Base-by-base conservation (phyloP, 108 stramenopile genomes). In the Nitzschia sp. region DNA sequence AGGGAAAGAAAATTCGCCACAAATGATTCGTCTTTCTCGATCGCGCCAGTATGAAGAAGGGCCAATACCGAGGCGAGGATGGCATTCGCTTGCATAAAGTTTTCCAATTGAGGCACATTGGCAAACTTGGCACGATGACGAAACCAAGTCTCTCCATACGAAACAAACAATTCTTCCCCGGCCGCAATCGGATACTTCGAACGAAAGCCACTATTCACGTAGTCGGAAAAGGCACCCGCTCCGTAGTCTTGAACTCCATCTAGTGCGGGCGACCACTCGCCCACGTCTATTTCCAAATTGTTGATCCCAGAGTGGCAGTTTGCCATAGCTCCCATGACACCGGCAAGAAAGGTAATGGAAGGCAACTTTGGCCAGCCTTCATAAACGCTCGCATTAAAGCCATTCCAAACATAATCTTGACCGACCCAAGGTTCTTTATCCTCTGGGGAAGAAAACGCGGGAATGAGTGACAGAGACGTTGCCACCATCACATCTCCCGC, bases 221-320 rank as follows among this genome's bases (percentile, higher is more conserved):
- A 76, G 21, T 26, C 16, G 16, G 71, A 47, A 45, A 79, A 77
- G 11, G 81, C 77, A 32, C 80, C 80, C 19, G 73, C 72, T 19
- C 81, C 85, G 36, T 80, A 75, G 76, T 78, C 81, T 63, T 62
- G 53, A 21, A 45, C 66, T 45, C 73, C 76, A 73, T 83, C 82
- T 36, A 78, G 31, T 9, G 25, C 46, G 47, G 69, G 81, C 36
- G 29, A 23, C 65, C 48, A 61, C 31, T 17, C 30, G 2, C 45
- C 13, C 8, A 19, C 11, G 4, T 68, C 45, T 30, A 61, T 45
- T 26, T 55, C 19, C 23, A 71, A 28, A 55, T 82, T 85, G 30
- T 36, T 62, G 53, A 85, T 35, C 17, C 85, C 85, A 33, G 67
- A 56, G 60, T 86, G 85, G 55, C 60, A 60, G 72, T 86, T 86